Evolutionary conservation across 2,329 filamentous ascomycete genomes (phyloP), one percentile per base, ranked within the genome.

Genomic region (Cephalotrichum gorgonifer): DNA sequence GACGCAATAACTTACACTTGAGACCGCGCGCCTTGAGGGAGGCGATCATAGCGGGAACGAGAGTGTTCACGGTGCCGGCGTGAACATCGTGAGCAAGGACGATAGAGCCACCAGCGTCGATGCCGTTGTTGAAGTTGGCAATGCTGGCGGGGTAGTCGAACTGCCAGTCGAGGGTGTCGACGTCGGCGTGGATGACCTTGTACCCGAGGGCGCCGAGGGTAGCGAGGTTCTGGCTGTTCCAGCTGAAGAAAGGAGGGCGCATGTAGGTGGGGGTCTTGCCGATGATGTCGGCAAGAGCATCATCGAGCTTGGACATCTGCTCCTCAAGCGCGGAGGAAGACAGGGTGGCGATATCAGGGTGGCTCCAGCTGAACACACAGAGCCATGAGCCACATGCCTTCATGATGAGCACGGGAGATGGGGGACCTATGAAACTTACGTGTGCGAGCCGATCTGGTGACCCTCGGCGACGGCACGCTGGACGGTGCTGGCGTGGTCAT

Each of bases 81-180:
- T 76, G 71, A 25, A 74, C 70, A 53, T 78, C 74, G 54, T 78
- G 74, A 0, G 68, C 68, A 44, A 82, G 74, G 20, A 72, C 65
- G 38, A 82, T 71, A 28, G 71, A 75, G n/a, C 68, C 57, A 12
- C 58, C 60, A 3, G 58, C 48, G 41, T 55, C 49, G 6, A 63
- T 52, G 6, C 54, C 54, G 25, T 45, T 51, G n/a, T 59, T 58
- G 51, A 62, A 69, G 25, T 64, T 58, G 52, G 69, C 63, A 54
- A 81, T 78, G 53, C 70, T 67, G 39, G 70, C 61, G 2, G 75
- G 67, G 7, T 63, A 63, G 50, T 72, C 67, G 54, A 78, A 72
- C 55, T 75, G 65, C 57, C 77, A 81, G 61, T 82, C 79, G 53
- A 79, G 74, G 15, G 79, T 82, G 58, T 83, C 78, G 12, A 81